These are phyloP conservation scores for Sporisorium reilianum DNA, from an alignment of 1,284 basidiomycete species.

Conservation along the genomic window DNA sequence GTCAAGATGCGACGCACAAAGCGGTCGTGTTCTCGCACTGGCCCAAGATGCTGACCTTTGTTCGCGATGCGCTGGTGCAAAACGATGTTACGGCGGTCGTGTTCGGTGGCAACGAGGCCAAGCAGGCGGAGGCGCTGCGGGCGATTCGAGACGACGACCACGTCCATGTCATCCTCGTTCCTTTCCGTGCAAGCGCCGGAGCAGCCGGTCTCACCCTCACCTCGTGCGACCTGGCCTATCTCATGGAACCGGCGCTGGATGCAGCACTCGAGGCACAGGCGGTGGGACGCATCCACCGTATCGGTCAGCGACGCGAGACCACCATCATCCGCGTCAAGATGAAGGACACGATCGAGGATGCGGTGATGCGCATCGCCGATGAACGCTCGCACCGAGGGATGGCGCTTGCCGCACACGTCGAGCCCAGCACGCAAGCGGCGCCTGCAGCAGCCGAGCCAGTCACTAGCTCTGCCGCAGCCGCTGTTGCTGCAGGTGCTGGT, in stretches of 20 bases:
- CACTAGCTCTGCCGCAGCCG: background rate
- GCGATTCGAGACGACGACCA: conserved; percentile 49
- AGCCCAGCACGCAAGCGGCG: background rate
- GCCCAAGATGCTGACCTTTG: conserved; percentile 49
- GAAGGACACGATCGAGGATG: conserved; percentile 56
- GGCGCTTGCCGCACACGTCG: conserved; percentile 32
- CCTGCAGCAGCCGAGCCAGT: background rate
- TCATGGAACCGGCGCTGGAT: conserved; percentile 55
- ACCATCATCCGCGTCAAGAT: conserved; percentile 53
- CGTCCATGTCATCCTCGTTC: conserved; percentile 46
- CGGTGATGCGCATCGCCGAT: conserved; percentile 51
- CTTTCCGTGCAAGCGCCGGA: conserved; percentile 52
- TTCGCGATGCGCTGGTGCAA: conserved; percentile 42
- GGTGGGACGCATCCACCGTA: conserved; percentile 48
- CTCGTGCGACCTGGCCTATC: conserved; percentile 48
- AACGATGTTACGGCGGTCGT: conserved; percentile 41
- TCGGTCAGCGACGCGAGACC: conserved; percentile 49
- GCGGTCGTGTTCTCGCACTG: conserved; percentile 57
- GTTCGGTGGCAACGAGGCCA: conserved; percentile 34
- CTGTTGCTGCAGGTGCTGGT: background rate
- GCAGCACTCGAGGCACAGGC: conserved; percentile 53
- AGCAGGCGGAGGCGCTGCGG: conserved; percentile 44
- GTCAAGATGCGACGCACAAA: conserved; percentile 41
- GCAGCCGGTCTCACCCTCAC: conserved; percentile 58
- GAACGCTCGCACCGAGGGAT: conserved; percentile 39